Evolutionary conservation across 768 basidiomycete genomes (phyloP).

Genomic region (Pleurotus eryngii): DNA sequence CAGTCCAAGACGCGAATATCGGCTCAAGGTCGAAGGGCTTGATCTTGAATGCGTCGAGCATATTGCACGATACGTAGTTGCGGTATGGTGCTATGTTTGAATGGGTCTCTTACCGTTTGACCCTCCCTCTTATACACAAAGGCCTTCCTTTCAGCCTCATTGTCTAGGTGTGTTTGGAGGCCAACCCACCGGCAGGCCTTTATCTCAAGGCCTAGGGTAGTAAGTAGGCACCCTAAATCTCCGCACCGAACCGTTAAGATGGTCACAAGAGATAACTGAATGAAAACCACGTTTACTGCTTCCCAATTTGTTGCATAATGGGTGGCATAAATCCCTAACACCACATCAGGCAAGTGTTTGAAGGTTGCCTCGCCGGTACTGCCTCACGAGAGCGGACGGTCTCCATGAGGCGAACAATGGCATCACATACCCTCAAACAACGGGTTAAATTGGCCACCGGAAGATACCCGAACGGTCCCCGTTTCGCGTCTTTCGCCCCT

Average conservation of each 20-base stretch:
- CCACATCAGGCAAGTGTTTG: constrained; percentile 2
- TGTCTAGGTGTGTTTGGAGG: constrained; percentile 1
- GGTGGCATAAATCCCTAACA: background rate
- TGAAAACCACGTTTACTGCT: constrained; percentile 6
- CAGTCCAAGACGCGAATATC: constrained; percentile 59
- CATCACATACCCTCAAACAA: background rate
- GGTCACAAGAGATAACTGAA: background rate
- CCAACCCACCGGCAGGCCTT: background rate
- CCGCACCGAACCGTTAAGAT: background rate
- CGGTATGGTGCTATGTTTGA: background rate
- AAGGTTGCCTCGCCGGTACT: background rate
- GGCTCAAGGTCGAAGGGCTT: constrained; percentile 76
- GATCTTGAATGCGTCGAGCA: constrained; percentile 78
- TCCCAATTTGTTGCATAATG: constrained; percentile 4
- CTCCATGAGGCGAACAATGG: background rate
- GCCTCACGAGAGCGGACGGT: background rate
- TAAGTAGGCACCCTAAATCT: background rate
- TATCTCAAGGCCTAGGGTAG: constrained; percentile 6
- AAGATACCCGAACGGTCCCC: background rate
- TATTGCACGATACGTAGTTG: constrained; percentile 17
- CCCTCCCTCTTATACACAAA: background rate
- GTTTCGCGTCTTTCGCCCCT: background rate
- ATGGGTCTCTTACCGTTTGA: background rate
- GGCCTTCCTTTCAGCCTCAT: constrained; percentile 6
- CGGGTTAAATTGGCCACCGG: background rate